These are phyloP conservation scores for Flaveria robusta DNA, from an alignment of 129 eudicot species.

Conservation along the genomic window DNA sequence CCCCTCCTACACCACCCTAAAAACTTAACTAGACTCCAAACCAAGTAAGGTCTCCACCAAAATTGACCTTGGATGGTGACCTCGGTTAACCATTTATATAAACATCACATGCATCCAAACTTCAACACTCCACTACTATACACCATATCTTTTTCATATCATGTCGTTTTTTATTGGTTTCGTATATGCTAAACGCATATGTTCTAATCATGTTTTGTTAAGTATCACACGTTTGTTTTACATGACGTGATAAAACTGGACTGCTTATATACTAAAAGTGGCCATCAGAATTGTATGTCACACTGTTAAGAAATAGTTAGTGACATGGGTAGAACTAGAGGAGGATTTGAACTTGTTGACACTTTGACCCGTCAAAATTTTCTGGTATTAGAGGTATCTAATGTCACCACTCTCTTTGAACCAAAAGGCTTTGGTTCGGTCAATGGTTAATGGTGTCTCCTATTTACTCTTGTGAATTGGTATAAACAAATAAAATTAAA, in stretches of 20 bases:
- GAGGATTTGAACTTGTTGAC: neutral
- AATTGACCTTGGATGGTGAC: slow-evolving; percentile 38
- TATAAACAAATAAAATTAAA: neutral
- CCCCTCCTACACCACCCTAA: slow-evolving; percentile 29
- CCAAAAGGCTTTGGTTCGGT: neutral
- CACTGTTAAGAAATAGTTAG: neutral
- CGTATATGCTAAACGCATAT: neutral
- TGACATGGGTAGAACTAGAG: neutral
- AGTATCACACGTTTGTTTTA: neutral
- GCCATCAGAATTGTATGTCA: neutral
- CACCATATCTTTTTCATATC: slow-evolving; percentile 30
- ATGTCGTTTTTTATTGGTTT: slow-evolving; percentile 14
- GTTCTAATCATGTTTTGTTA: neutral
- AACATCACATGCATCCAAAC: slow-evolving; percentile 36
- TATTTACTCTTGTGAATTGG: neutral
- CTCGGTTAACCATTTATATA: slow-evolving; percentile 27
- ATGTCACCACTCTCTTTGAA: neutral
- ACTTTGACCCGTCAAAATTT: neutral
- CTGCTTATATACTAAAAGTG: neutral
- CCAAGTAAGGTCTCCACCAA: slow-evolving; percentile 32
- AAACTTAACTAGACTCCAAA: slow-evolving; percentile 31
- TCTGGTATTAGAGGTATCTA: neutral
- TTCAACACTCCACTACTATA: slow-evolving; percentile 24
- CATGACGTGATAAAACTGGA: neutral
- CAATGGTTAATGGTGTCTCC: neutral